These are phyloP conservation scores for Nigrograna mackinnonii DNA, from an alignment of 2,329 filamentous ascomycete species.

Conservation along the genomic window DNA sequence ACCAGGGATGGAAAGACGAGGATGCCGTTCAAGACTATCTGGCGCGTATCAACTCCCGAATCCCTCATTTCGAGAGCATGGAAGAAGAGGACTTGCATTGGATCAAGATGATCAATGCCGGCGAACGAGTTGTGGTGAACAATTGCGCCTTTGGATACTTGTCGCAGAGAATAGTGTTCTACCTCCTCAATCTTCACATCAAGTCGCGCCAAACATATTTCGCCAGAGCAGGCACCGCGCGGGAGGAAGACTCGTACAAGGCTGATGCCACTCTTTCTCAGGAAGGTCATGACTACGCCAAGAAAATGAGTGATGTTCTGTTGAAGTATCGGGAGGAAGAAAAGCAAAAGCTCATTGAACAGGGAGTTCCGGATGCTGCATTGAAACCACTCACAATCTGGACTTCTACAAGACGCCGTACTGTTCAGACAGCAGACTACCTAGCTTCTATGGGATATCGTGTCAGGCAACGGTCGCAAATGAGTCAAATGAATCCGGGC, in stretches of 20 bases:
- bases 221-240: constrained; percentile 80
- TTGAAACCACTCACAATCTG: constrained; percentile 85
- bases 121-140: constrained; percentile 90
- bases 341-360: constrained; percentile 67
- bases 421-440: constrained; percentile 84
- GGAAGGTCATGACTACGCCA: constrained; percentile 78
- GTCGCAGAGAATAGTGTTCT: constrained; percentile 96
- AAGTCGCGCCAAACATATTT: constrained; percentile 95
- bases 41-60: constrained; percentile 84
- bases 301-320: constrained; percentile 70
- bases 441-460: constrained; percentile 81
- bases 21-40: constrained; percentile 93
- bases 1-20: constrained; percentile 86
- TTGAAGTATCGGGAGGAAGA: constrained; percentile 84
- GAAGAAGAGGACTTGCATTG: constrained; percentile 91
- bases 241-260: constrained; percentile 91
- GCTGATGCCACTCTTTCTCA: constrained; percentile 83
- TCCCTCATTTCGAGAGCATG: constrained; percentile 97
- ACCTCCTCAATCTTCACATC: constrained; percentile 95
- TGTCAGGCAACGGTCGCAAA: constrained; percentile 88
- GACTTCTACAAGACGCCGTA: constrained; percentile 90
- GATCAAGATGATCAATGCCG: constrained; percentile 99
- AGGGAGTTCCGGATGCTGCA: constrained; percentile 68
- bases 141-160: constrained; percentile 97
- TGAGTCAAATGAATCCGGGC: constrained; percentile 96